A percentile compares a stretch with the other conserved stretches of the same genome.
These are phyloP conservation scores for Mycosarcoma mackinlayi DNA, from an alignment of 1,284 basidiomycete genomes.

Conservation along the genomic window DNA sequence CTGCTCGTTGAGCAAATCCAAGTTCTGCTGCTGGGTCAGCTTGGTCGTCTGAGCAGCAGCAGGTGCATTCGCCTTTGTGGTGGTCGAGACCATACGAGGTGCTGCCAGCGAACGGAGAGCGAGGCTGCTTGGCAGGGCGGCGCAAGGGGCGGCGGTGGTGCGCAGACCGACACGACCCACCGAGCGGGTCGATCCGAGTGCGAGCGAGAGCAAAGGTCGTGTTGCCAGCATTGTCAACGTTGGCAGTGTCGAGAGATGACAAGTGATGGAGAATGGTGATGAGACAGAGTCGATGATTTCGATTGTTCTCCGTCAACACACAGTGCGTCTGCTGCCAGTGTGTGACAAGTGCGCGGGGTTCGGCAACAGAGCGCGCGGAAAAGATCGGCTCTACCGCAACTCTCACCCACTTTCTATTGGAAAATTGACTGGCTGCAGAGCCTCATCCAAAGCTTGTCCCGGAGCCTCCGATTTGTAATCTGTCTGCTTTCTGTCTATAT, in stretches of 20 bases:
- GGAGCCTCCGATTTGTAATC: conserved; percentile 40
- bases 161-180: conserved; percentile 25
- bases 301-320: too few relatives aligned
- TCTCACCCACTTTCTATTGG: too few relatives aligned
- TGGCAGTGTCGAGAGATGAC: too few relatives aligned
- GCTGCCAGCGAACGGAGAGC: neutral
- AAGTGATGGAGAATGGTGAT: conserved; percentile 2
- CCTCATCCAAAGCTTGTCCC: too few relatives aligned
- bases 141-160: conserved; percentile 5
- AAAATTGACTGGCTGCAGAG: too few relatives aligned
- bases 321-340: too few relatives aligned
- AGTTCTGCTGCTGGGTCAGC: conserved; percentile 72
- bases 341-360: conserved; percentile 18
- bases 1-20: conserved; percentile 84
- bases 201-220: conserved; percentile 25
- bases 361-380: conserved; percentile 15
- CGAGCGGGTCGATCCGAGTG: neutral
- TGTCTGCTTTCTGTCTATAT: neutral
- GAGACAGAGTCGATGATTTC: neutral
- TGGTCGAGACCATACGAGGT: conserved; percentile 6
- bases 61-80: neutral
- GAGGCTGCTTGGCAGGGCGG: conserved; percentile 1
- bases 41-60: conserved; percentile 23
- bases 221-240: conserved; percentile 38
- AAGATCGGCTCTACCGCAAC: conserved; percentile 26